Percentiles rank a stretch among this genome's conserved stretches.
Conservation (phyloP, 768 basidiomycete genomes). For the Podaxis mareebaensis region DNA sequence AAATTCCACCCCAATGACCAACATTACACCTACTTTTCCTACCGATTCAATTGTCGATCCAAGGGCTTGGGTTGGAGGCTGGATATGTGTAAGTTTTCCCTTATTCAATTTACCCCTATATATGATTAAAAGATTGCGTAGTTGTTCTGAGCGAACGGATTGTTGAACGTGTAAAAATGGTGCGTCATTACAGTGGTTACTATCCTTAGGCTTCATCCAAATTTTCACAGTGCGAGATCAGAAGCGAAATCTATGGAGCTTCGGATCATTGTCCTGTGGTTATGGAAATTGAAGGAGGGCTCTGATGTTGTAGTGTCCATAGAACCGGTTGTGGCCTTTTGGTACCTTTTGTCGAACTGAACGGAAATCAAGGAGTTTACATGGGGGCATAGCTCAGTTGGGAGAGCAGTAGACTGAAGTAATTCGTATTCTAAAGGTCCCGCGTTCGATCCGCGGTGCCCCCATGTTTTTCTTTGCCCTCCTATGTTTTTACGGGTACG, state of each 20-base stretch:
- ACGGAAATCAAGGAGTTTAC: not conserved
- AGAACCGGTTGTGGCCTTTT: not conserved
- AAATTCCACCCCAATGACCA: constrained; percentile 60
- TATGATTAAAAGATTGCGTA: constrained; percentile 26
- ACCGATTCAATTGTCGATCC: constrained; percentile 74
- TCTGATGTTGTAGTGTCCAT: not conserved
- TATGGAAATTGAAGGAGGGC: constrained; percentile 61
- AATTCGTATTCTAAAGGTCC: constrained; percentile 58
- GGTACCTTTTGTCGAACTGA: not conserved
- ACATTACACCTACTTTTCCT: constrained; percentile 87
- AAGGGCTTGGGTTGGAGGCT: constrained; percentile 89
- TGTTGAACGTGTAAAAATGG: constrained; percentile 60
- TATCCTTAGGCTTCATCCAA: not conserved
- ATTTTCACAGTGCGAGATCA: constrained; percentile 67
- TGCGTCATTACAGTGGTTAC: constrained; percentile 21
- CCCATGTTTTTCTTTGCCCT: constrained; percentile 38
- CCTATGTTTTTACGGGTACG: not conserved
- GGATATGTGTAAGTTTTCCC: constrained; percentile 67
- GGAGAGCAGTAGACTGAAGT: constrained; percentile 70
- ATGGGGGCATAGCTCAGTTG: constrained; percentile 64
- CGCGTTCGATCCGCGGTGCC: constrained; percentile 76
- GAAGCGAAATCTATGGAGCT: constrained; percentile 83
- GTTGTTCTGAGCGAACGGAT: constrained; percentile 78
- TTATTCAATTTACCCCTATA: not conserved
- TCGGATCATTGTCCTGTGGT: constrained; percentile 85